Base-by-base conservation (phyloP, 768 basidiomycete species). In the Sarcomyxa edulis region DNA sequence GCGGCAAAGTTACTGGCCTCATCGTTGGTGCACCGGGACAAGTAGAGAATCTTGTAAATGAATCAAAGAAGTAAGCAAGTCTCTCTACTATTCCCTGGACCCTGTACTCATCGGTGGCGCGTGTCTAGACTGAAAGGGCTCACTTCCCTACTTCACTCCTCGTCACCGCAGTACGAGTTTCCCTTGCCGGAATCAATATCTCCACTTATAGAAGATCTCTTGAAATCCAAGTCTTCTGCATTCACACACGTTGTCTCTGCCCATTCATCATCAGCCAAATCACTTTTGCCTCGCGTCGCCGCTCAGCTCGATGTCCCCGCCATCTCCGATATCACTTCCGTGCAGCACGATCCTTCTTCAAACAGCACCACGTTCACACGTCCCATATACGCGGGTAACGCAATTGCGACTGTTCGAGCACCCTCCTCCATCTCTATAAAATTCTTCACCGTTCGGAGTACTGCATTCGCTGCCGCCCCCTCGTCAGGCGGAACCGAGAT, bases 361-460 rank as follows among this genome's bases (percentile, higher is more conserved):
- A 82, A 84, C 47, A 74, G 70, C 50, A 91, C 90, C 26, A 89
- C 81, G 1, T 98, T 94, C 59, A 81, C 86, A 4, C 86, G 95
- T 18, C 92, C 91, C 19, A 96, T 98, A 52, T 98, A 99, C 52
- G 96, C 96, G 16, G 96, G 96, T 34, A 98, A 98, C 54, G 96
- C 96, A 31, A 91, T 98, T 40, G 76, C 93, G 18, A 95, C 93
- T 29, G 83, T 99, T 48, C 81, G 82, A 43, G 87, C 86, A 0
- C 67, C 81, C 1, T 74, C 78, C n/a, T 74, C 74, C 36, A 72
- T 96, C 51, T 73, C 76, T 21, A 62, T 93, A 66, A 98, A 98
- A 60, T 80, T 99, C 59, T 91, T 98, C 64, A 96, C 95, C 27
- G 89, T 98, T 16, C 81, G 96, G 46, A 78, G 84, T 11, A 95